Percentiles rank a stretch among this genome's conserved stretches.
Conservation (phyloP, 257 asterid species). For the Solanum piurae region DNA sequence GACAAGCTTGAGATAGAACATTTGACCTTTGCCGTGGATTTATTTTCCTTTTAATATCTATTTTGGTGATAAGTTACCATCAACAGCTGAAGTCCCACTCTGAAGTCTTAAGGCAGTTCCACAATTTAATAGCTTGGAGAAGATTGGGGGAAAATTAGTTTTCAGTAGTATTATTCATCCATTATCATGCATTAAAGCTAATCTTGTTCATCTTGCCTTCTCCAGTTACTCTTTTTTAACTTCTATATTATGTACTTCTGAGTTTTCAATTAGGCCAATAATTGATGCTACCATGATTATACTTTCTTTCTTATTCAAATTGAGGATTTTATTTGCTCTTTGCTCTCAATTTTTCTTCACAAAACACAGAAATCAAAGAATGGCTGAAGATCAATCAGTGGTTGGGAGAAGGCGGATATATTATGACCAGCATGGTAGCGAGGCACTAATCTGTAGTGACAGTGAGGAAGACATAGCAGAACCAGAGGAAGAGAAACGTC, state of each 20-base stretch:
- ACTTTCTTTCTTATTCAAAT: slow-evolving; percentile 1
- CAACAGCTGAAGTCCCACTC: neutral
- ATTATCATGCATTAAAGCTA: neutral
- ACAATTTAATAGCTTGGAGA: neutral
- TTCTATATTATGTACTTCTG: neutral
- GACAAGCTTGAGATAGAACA: neutral
- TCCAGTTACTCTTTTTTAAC: neutral
- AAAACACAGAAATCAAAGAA: slow-evolving; percentile 86
- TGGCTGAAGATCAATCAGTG: slow-evolving; percentile 95
- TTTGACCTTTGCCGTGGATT: neutral
- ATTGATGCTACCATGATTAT: neutral
- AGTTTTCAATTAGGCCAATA: neutral
- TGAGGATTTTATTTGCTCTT: slow-evolving; percentile 16
- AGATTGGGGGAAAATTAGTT: neutral
- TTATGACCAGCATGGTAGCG: slow-evolving; percentile 82
- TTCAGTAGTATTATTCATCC: neutral
- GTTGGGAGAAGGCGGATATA: slow-evolving; percentile 85
- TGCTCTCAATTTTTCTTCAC: slow-evolving; percentile 33
- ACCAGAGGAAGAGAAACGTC: slow-evolving; percentile 53
- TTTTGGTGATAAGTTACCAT: neutral
- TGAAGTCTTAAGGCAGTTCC: neutral
- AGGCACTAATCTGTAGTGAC: slow-evolving; percentile 92
- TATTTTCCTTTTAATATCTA: neutral
- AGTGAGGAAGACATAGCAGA: slow-evolving; percentile 81
- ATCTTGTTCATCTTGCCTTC: neutral